Percentiles rank a stretch among this genome's conserved stretches.
Evolutionary conservation across 1,284 basidiomycete species (phyloP).

Genomic region (Apiotrichum mycotoxinovorans): DNA sequence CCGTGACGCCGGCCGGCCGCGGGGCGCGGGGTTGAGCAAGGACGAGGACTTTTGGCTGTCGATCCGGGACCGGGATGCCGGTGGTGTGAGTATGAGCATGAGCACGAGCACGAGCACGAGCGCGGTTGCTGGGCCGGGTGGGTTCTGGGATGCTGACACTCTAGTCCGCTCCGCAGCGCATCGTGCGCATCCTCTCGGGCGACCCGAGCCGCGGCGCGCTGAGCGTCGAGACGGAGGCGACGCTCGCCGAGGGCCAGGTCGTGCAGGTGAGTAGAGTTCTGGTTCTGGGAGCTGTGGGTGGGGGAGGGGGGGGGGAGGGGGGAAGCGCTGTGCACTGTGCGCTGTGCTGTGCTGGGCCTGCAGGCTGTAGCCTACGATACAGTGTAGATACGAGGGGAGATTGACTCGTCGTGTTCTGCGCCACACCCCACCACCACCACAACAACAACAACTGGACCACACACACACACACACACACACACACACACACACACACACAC

Average conservation of each 20-base stretch:
- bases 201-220: slow-evolving; percentile 74
- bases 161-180: background rate
- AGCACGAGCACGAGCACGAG: background rate
- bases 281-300: background rate
- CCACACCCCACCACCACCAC: no score
- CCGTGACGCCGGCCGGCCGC: slow-evolving; percentile 22
- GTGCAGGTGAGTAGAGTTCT: slow-evolving; percentile 61
- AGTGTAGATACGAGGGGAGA: no score
- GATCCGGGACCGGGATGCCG: slow-evolving; percentile 23
- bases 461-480: no score
- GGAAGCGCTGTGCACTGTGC: no score
- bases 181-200: slow-evolving; percentile 62
- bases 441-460: no score
- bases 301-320: no score
- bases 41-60: slow-evolving; percentile 67
- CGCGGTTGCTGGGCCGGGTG: background rate
- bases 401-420: no score
- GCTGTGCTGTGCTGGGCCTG: no score
- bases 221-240: slow-evolving; percentile 62
- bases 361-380: no score
- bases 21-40: slow-evolving; percentile 52
- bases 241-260: slow-evolving; percentile 57
- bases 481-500: no score
- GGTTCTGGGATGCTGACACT: background rate
- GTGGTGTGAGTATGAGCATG: slow-evolving; percentile 13